Evolutionary conservation across 208 protist species (phyloP), one percentile per base, ranked within the genome.

Genomic region (Crithidia sp.): DNA sequence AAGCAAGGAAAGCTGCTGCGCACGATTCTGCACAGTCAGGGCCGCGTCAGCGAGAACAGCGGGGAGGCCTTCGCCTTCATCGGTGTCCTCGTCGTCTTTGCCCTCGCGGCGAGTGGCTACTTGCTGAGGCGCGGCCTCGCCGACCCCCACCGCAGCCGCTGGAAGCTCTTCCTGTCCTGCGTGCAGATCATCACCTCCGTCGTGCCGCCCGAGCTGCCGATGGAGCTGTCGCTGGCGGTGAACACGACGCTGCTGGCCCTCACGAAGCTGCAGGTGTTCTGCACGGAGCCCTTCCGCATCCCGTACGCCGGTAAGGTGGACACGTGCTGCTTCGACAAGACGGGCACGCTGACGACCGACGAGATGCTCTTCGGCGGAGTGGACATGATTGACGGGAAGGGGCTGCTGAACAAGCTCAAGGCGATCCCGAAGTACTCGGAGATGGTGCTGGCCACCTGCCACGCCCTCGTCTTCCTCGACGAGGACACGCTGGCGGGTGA

Each of bases 301-400:
- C 99, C 99, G 12, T 98, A 98, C 69, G 99, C 99, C 8, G 99
- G 99, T 39, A 99, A 98, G 77, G 89, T 99, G 14, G 93, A 98
- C 79, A 91, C 96, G 7, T 99, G 97, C 81, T 99, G 98, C 91
- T 99, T 99, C 81, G 99, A 99, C 87, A 99, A 99, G 90, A 99
- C 99, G 5, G 99, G 99, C 55, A 99, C 98, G n/a, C 87, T 99
- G 17, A 99, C 98, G 9, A 94, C 89, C 40, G 97, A 99, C 66
- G 88, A 98, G 72, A 97, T 99, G 91, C 81, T 95, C 40, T 91
- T 98, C 54, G 87, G 89, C 47, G 97, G 96, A 47, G 84, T 99
- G 5, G 86, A 96, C 70, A 86, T 91, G 82, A 73, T 68, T 7
- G 88, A 97, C 60, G 97, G 97, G 47, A 99, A 98, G 37, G 88